A percentile compares a stretch with the other conserved stretches of the same genome.
Evolutionary conservation across 371 early-diverging fungal genomes (phyloP).

Genomic region (Circinella minor): DNA sequence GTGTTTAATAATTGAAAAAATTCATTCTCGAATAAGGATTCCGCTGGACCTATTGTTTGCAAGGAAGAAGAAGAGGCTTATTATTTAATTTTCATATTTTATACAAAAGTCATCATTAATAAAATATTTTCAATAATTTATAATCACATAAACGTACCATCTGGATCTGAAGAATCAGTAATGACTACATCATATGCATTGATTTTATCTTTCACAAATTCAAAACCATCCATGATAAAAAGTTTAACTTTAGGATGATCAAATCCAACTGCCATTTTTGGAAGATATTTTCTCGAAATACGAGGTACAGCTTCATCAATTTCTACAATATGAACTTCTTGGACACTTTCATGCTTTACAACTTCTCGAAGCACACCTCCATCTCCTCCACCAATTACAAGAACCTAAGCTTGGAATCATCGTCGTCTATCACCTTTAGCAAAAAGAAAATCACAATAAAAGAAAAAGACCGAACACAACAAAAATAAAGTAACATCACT

Average conservation of each 20-base stretch:
- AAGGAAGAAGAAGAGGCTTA: no score
- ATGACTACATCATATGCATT: slow-evolving; percentile 95
- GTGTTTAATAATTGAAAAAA: slow-evolving; percentile 92
- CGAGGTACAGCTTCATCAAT: slow-evolving; percentile 96
- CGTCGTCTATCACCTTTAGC: background rate
- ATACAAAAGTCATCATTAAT: no score
- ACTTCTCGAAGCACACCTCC: slow-evolving; percentile 98
- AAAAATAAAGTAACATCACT: no score
- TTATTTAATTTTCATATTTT: no score
- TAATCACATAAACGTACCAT: slow-evolving; percentile 56
- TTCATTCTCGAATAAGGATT: slow-evolving; percentile 86
- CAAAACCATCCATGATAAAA: slow-evolving; percentile 94
- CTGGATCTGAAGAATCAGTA: slow-evolving; percentile 98
- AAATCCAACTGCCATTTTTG: slow-evolving; percentile 93
- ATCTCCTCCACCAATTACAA: slow-evolving; percentile 98
- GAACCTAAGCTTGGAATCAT: slow-evolving; percentile 60
- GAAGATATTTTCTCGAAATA: slow-evolving; percentile 90
- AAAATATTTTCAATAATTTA: no score
- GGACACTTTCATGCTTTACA: slow-evolving; percentile 93
- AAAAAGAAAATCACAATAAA: no score
- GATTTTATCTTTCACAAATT: slow-evolving; percentile 85
- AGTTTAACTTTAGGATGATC: slow-evolving; percentile 93
- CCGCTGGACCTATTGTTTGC: slow-evolving; percentile 79
- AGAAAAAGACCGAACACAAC: no score
- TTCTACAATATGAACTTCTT: slow-evolving; percentile 91